phyloP scores from a whole-genome alignment of 2,329 filamentous ascomycete genomes.

The Herpotrichia juniperi region DNA sequence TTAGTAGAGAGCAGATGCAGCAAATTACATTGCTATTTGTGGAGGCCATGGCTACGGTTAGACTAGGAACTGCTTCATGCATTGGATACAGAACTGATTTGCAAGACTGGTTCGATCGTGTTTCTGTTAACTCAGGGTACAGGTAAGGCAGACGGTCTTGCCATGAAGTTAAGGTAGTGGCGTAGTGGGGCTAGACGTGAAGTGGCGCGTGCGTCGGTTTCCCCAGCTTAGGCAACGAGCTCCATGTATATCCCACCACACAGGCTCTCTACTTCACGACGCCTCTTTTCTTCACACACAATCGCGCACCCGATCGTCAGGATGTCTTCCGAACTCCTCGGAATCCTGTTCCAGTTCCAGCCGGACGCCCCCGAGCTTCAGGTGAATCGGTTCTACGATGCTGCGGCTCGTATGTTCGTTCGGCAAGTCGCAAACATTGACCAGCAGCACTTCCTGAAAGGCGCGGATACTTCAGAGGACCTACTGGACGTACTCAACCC shows the following conservation, averaged over 20 bases:
- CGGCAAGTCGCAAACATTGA: conserved; percentile 42
- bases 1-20: too few species aligned
- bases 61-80: too few species aligned
- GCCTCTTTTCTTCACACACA: conserved; percentile 6
- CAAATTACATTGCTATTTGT: too few species aligned
- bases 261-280: conserved; percentile 18
- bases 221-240: conserved; percentile 3
- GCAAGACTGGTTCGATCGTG: too few species aligned
- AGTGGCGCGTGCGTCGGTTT: conserved; percentile 1
- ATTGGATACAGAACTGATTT: too few species aligned
- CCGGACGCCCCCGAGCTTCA: conserved; percentile 36
- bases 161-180: too few species aligned
- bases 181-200: conserved; percentile 1
- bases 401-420: conserved; percentile 40
- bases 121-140: too few species aligned
- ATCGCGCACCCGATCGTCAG: conserved; percentile 1
- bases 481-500: conserved; percentile 59
- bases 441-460: conserved; percentile 39
- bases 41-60: too few species aligned
- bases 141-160: too few species aligned
- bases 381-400: conserved; percentile 48
- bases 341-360: conserved; percentile 41
- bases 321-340: conserved; percentile 41
- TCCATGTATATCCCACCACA: background rate
- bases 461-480: conserved; percentile 46